Percentiles rank a stretch among this genome's conserved stretches.
phyloP scores from a whole-genome alignment of 2,329 filamentous ascomycete genomes.

The Microthyrium microscopicum region DNA sequence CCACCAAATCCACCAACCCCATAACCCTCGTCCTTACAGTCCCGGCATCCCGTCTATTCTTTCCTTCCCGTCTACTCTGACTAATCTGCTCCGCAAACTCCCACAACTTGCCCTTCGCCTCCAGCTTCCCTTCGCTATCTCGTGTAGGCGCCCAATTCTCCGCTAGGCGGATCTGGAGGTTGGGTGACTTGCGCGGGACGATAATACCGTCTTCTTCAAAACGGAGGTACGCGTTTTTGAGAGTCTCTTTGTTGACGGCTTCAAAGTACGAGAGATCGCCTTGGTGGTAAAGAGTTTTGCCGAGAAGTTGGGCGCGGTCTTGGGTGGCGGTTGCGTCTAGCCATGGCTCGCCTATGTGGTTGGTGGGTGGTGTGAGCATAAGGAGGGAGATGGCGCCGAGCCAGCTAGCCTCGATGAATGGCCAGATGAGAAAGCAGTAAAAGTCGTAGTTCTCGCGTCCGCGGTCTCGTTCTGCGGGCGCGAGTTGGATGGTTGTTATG shows the following conservation, averaged over 20 bases:
- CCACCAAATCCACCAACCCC: constrained; percentile 57
- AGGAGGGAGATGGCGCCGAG: constrained; percentile 76
- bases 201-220: constrained; percentile 88
- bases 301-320: constrained; percentile 66
- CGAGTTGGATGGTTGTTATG: constrained; percentile 55
- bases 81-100: constrained; percentile 83
- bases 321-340: constrained; percentile 64
- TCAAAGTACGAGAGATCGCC: constrained; percentile 95
- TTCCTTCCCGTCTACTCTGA: constrained; percentile 69
- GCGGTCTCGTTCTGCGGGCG: constrained; percentile 54
- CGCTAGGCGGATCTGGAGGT: constrained; percentile 48
- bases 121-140: constrained; percentile 41
- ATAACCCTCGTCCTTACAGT: constrained; percentile 76
- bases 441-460: constrained; percentile 96
- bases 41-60: constrained; percentile 85
- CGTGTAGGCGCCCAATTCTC: constrained; percentile 59
- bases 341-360: constrained; percentile 43
- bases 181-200: constrained; percentile 50
- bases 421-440: constrained; percentile 97
- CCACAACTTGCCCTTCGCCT: constrained; percentile 67
- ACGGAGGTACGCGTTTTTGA: constrained; percentile 79
- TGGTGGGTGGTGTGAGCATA: constrained; percentile 59
- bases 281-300: constrained; percentile 94
- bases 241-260: constrained; percentile 92
- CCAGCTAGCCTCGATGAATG: constrained; percentile 91